Percentiles rank a stretch among this genome's conserved stretches.
Evolutionary conservation across 2,329 filamentous ascomycete genomes (phyloP).

Genomic region (Didymella pinodella): DNA sequence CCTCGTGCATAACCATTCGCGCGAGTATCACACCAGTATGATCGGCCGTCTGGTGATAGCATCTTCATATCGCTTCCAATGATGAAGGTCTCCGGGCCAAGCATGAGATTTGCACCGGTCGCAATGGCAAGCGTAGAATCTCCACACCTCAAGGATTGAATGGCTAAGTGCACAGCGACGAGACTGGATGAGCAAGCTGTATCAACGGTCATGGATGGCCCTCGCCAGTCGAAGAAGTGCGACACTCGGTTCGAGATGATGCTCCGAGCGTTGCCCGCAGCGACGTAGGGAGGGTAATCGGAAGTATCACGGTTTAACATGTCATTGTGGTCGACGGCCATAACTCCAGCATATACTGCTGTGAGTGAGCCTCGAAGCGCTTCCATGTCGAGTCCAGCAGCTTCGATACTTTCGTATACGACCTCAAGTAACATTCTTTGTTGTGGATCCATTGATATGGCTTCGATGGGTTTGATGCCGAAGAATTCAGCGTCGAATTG

Average conservation of each 20-base stretch:
- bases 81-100: conserved; percentile 31
- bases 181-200: conserved; percentile 51
- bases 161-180: conserved; percentile 38
- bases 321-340: conserved; percentile 24
- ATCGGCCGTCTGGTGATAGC: conserved; percentile 40
- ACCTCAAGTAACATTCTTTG: conserved; percentile 34
- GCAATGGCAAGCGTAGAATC: conserved; percentile 30
- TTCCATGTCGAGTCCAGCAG: conserved; percentile 19
- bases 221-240: conserved; percentile 49
- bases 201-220: conserved; percentile 50
- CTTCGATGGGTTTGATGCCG: conserved; percentile 29
- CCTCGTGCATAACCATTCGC: conserved; percentile 62
- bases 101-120: conserved; percentile 22
- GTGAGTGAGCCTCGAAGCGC: conserved; percentile 21
- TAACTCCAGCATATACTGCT: conserved; percentile 22
- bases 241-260: conserved; percentile 51
- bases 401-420: conserved; percentile 31
- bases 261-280: conserved; percentile 29
- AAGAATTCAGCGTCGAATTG: conserved; percentile 38
- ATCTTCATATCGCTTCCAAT: conserved; percentile 39
- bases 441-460: conserved; percentile 35
- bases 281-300: conserved; percentile 24
- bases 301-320: conserved; percentile 14
- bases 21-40: conserved; percentile 43
- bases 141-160: conserved; percentile 21